Conservation (phyloP, 495 filamentous ascomycete genomes). For the Penicillium coprophilum region DNA sequence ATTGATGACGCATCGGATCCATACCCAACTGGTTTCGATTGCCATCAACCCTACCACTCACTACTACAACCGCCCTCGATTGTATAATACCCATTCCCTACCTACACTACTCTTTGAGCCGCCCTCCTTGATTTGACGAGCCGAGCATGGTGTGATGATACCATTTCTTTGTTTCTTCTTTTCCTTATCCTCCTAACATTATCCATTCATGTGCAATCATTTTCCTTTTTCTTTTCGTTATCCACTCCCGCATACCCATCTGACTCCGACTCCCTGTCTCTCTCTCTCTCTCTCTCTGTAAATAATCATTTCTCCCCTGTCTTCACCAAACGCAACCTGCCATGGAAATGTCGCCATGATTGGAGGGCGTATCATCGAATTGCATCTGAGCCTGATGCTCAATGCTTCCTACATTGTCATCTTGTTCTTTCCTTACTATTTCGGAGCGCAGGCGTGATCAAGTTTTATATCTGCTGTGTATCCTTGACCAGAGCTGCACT, state of each 20-base stretch:
- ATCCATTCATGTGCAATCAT: conserved; percentile 17
- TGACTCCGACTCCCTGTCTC: conserved; percentile 2
- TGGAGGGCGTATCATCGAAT: conserved; percentile 20
- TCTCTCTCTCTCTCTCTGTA: conserved; percentile 25
- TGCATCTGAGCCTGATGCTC: conserved; percentile 18
- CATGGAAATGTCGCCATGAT: conserved; percentile 21
- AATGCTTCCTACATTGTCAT: background rate
- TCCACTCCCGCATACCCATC: conserved; percentile 20
- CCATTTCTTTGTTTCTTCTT: conserved; percentile 22
- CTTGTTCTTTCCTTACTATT: background rate
- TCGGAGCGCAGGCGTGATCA: background rate
- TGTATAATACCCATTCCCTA: conserved; percentile 31
- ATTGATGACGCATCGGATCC: conserved; percentile 35
- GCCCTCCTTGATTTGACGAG: conserved; percentile 32
- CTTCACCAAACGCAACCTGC: conserved; percentile 10
- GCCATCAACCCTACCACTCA: conserved; percentile 6
- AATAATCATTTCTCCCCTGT: conserved; percentile 26
- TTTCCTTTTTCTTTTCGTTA: conserved; percentile 5
- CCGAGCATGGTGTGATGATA: conserved; percentile 36
- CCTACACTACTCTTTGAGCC: conserved; percentile 15
- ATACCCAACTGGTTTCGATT: background rate
- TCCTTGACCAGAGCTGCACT: background rate
- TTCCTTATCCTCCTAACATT: conserved; percentile 10
- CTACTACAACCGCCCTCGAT: conserved; percentile 22
- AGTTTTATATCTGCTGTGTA: background rate